These are phyloP conservation scores for Chaetomiaceae sp. DNA, from an alignment of 2,329 filamentous ascomycete genomes.

Conservation along the genomic window DNA sequence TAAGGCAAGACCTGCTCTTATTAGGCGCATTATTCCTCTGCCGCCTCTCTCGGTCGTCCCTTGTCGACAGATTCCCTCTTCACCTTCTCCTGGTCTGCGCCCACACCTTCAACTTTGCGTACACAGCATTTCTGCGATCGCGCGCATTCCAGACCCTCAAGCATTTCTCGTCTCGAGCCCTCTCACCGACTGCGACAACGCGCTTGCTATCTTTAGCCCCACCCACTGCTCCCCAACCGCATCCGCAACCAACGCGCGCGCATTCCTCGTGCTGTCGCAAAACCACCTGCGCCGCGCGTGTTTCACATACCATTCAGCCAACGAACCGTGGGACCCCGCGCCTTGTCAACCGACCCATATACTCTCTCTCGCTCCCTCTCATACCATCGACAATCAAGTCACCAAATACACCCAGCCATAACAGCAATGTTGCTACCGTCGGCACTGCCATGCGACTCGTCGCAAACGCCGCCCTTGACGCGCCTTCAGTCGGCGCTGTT, in stretches of 20 bases:
- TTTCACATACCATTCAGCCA: constrained; percentile 9
- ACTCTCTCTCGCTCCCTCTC: too few species aligned
- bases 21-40: constrained; percentile 29
- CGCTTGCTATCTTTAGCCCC: background rate
- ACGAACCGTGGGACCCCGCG: background rate
- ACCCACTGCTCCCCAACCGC: background rate
- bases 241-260: constrained; percentile 3
- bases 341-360: background rate
- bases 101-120: constrained; percentile 5
- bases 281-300: background rate
- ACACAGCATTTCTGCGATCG: background rate
- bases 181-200: background rate
- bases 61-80: constrained; percentile 18
- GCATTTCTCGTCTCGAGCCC: background rate
- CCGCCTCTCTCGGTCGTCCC: constrained; percentile 9
- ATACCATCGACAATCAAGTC: constrained; percentile 2
- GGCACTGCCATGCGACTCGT: constrained; percentile 53
- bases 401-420: background rate
- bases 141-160: background rate
- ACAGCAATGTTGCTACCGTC: constrained; percentile 54
- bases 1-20: constrained; percentile 20
- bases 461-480: constrained; percentile 39
- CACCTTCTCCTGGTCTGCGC: constrained; percentile 15
- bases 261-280: background rate
- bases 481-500: constrained; percentile 47